These are phyloP conservation scores for Cytospora piceae DNA, from an alignment of 2,329 filamentous ascomycete genomes.

Conservation along the genomic window DNA sequence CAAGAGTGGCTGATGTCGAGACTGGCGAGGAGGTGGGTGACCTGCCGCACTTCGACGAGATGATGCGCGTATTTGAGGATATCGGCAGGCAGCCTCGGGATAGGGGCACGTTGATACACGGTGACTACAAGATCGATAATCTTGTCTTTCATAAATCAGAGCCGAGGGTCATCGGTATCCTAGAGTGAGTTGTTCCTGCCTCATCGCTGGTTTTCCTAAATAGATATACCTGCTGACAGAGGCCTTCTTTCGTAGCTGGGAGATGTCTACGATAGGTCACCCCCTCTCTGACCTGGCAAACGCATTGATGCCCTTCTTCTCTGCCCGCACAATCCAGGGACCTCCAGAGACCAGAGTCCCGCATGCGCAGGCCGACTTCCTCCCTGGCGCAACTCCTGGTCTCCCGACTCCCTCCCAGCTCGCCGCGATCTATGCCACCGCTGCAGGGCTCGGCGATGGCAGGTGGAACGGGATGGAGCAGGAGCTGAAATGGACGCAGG, in stretches of 20 bases:
- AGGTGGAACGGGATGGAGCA: constrained; percentile 33
- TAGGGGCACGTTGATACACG: constrained; percentile 80
- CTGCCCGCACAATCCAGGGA: constrained; percentile 36
- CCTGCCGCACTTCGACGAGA: constrained; percentile 81
- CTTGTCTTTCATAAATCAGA: constrained; percentile 88
- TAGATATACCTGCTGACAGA: not conserved
- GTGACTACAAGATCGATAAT: constrained; percentile 96
- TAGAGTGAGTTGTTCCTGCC: constrained; percentile 64
- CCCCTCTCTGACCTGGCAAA: constrained; percentile 91
- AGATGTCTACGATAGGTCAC: constrained; percentile 98
- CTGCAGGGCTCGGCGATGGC: constrained; percentile 62
- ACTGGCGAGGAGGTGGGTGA: constrained; percentile 76
- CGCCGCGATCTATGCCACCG: constrained; percentile 45
- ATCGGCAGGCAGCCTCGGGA: constrained; percentile 73
- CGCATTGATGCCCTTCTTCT: constrained; percentile 61
- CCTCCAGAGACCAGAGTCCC: constrained; percentile 24
- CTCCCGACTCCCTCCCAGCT: constrained; percentile 42
- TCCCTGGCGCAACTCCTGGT: constrained; percentile 66
- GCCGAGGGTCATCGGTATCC: constrained; percentile 84
- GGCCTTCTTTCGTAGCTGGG: constrained; percentile 65
- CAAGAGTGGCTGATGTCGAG: constrained; percentile 74
- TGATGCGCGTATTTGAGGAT: constrained; percentile 77
- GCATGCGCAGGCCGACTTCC: constrained; percentile 54
- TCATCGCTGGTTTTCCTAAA: not conserved
- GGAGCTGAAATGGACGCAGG: constrained; percentile 65